phyloP scores from a whole-genome alignment of 1,284 basidiomycete species.

The Cutaneotrichosporon daszewskae region DNA sequence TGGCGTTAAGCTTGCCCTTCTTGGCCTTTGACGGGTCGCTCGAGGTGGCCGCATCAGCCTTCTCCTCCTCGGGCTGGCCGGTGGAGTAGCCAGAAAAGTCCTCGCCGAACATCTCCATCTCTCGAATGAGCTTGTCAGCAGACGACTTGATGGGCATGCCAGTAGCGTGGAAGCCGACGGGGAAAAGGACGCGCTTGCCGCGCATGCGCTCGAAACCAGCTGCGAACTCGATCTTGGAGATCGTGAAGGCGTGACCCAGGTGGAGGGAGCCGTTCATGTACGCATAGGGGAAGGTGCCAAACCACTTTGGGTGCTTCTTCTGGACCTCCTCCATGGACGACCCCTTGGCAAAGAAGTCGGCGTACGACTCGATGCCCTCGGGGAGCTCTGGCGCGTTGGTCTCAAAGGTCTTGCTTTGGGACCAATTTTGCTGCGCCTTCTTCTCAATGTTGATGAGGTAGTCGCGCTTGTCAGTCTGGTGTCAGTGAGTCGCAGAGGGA shows the following conservation, averaged over 20 bases:
- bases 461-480: constrained; percentile 87
- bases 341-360: constrained; percentile 48
- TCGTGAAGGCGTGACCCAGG: constrained; percentile 95
- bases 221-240: constrained; percentile 97
- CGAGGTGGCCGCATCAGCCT: constrained; percentile 35
- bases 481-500: constrained; percentile 13
- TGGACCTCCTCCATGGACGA: constrained; percentile 51
- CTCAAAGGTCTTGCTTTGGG: constrained; percentile 60
- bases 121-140: constrained; percentile 93
- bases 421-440: constrained; percentile 78
- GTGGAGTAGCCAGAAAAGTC: constrained; percentile 76
- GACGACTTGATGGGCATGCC: constrained; percentile 99
- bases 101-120: constrained; percentile 91
- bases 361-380: constrained; percentile 60
- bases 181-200: constrained; percentile 91
- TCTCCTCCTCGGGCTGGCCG: constrained; percentile 27
- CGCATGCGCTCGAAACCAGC: constrained; percentile 94
- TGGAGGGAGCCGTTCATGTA: constrained; percentile 99
- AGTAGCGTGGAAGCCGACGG: constrained; percentile 92
- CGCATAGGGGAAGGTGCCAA: constrained; percentile 89
- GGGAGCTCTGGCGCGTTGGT: constrained; percentile 69
- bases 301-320: constrained; percentile 84
- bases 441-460: constrained; percentile 74
- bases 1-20: constrained; percentile 92
- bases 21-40: constrained; percentile 65